Evolutionary conservation across 208 protist genomes (phyloP).

Genomic region (Wallacemonas collosoma): DNA sequence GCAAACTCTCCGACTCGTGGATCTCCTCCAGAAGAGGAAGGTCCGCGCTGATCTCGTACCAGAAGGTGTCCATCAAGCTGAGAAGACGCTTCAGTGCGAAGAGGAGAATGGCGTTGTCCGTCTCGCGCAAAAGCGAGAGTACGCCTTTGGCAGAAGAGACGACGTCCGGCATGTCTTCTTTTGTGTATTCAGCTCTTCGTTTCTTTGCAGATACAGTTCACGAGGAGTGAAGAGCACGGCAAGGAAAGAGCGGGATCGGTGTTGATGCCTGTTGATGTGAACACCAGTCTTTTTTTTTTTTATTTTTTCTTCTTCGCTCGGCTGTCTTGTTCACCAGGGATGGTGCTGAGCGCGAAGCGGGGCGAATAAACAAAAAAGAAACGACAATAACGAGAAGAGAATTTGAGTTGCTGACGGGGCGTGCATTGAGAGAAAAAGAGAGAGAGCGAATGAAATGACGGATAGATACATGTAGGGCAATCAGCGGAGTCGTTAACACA

Average conservation of each 20-base stretch:
- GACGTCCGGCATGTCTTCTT: slow-evolving; percentile 36
- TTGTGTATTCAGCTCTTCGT: no score
- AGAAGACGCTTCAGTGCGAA: slow-evolving; percentile 79
- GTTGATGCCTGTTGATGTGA: background rate
- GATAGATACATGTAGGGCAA: no score
- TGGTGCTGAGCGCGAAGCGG: background rate
- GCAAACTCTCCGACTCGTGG: slow-evolving; percentile 53
- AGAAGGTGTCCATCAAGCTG: slow-evolving; percentile 87
- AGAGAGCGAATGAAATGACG: background rate
- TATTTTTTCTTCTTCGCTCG: background rate
- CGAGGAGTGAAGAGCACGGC: no score
- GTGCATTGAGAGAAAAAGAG: background rate
- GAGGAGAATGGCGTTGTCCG: slow-evolving; percentile 64
- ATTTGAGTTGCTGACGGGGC: background rate
- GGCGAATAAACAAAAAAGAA: background rate
- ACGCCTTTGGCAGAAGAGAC: slow-evolving; percentile 84
- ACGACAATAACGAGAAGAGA: slow-evolving; percentile 1
- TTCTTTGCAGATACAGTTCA: no score
- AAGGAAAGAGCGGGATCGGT: no score
- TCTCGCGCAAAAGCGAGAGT: slow-evolving; percentile 78
- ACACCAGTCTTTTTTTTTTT: background rate
- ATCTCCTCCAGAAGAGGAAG: slow-evolving; percentile 87
- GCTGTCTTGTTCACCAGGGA: background rate
- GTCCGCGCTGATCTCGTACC: slow-evolving; percentile 86
- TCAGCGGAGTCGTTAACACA: no score